Evolutionary conservation across 495 filamentous ascomycete species (phyloP).

Genomic region (Hypoxylon fragiforme): DNA sequence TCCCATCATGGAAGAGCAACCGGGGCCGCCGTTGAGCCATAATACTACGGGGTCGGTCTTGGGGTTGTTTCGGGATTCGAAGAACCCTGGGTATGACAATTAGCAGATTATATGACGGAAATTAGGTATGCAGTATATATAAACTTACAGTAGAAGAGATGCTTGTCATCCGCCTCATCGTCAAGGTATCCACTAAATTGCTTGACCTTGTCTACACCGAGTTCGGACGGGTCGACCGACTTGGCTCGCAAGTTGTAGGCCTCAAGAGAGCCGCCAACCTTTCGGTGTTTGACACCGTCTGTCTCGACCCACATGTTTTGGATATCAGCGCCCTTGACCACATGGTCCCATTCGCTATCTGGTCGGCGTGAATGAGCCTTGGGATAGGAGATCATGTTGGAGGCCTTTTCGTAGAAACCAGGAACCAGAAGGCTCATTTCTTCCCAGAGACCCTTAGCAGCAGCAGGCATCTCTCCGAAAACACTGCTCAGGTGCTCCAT

Average conservation of each 20-base stretch:
- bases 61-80: slow-evolving; percentile 97
- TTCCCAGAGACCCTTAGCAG: slow-evolving; percentile 81
- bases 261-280: slow-evolving; percentile 85
- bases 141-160: slow-evolving; percentile 93
- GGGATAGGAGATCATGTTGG: slow-evolving; percentile 72
- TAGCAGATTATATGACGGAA: slow-evolving; percentile 52
- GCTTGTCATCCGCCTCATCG: slow-evolving; percentile 95
- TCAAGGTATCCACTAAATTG: slow-evolving; percentile 99
- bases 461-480: slow-evolving; percentile 57
- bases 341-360: slow-evolving; percentile 77
- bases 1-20: slow-evolving; percentile 95
- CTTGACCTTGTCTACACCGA: slow-evolving; percentile 90
- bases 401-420: slow-evolving; percentile 56
- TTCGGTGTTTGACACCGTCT: slow-evolving; percentile 76
- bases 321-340: slow-evolving; percentile 73
- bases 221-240: slow-evolving; percentile 79
- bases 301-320: slow-evolving; percentile 83
- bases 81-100: slow-evolving; percentile 76
- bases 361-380: slow-evolving; percentile 80
- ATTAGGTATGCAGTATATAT: slow-evolving; percentile 10
- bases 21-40: slow-evolving; percentile 96
- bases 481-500: slow-evolving; percentile 47
- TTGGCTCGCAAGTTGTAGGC: slow-evolving; percentile 86
- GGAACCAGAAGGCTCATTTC: slow-evolving; percentile 86
- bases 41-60: slow-evolving; percentile 94